These are phyloP conservation scores for Warburgia ugandensis DNA, from an alignment of 164 flowering plant genomes.

Conservation along the genomic window DNA sequence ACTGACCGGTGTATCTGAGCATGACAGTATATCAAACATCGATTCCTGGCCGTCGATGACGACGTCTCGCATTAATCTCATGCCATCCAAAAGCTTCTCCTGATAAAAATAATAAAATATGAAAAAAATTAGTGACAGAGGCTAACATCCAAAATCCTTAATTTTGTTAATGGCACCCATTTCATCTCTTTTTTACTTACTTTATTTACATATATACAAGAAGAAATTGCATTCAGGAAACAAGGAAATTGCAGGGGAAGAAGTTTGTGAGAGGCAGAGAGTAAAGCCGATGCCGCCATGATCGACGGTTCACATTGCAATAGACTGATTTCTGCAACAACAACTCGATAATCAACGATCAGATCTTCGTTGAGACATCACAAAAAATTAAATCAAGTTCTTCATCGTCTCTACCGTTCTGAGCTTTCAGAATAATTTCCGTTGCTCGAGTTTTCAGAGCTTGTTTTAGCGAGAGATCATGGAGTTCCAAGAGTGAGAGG, in stretches of 20 bases:
- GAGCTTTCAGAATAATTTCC: conserved; percentile 46
- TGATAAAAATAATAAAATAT: no score
- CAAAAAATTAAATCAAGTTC: not conserved
- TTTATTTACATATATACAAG: conserved; percentile 42
- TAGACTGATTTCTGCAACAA: conserved; percentile 38
- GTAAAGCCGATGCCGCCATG: conserved; percentile 57
- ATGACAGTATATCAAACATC: conserved; percentile 15
- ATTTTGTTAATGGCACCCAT: no score
- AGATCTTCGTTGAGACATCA: not conserved
- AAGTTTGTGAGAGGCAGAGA: conserved; percentile 46
- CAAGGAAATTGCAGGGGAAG: conserved; percentile 37
- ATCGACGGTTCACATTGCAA: conserved; percentile 56
- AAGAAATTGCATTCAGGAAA: conserved; percentile 26
- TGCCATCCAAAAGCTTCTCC: conserved; percentile 41
- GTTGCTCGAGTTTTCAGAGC: conserved; percentile 42
- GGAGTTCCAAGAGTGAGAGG: conserved; percentile 31
- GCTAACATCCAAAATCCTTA: no score
- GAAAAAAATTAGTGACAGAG: no score
- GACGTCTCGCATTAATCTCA: conserved; percentile 25
- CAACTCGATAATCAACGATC: not conserved
- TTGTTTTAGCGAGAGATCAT: conserved; percentile 28
- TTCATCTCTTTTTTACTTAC: conserved; percentile 26
- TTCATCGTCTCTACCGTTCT: conserved; percentile 27
- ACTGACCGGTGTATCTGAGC: conserved; percentile 38
- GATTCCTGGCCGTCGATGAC: conserved; percentile 31